Percentiles rank a stretch among this genome's conserved stretches.
phyloP scores from a whole-genome alignment of 495 filamentous ascomycete species.

The Parathielavia appendiculata region DNA sequence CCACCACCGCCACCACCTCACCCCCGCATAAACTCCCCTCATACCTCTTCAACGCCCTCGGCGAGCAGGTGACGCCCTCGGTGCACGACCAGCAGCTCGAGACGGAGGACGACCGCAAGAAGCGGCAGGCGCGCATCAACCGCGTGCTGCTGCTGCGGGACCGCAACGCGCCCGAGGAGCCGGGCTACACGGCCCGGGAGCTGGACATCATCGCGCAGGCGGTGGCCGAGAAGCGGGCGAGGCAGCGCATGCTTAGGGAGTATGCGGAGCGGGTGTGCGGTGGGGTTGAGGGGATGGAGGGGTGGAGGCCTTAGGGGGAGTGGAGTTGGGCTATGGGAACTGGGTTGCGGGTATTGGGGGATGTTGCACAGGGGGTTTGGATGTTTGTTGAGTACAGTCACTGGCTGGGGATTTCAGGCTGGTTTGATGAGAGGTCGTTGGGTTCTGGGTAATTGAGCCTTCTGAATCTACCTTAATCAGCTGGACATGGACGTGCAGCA shows the following conservation, averaged over 20 bases:
- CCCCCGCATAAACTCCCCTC: constrained; percentile 24
- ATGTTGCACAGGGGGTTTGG: not conserved
- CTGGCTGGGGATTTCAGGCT: too few species aligned
- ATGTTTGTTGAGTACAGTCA: too few species aligned
- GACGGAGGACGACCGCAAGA: constrained; percentile 34
- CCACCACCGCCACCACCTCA: not conserved
- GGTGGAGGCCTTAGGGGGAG: not conserved
- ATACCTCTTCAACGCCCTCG: constrained; percentile 36
- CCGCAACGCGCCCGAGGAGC: constrained; percentile 40
- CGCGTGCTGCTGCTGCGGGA: constrained; percentile 28
- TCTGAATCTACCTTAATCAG: too few species aligned
- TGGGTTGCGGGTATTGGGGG: not conserved
- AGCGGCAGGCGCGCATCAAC: constrained; percentile 31
- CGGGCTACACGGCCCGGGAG: constrained; percentile 30
- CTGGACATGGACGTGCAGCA: too few species aligned
- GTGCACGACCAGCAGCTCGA: constrained; percentile 35
- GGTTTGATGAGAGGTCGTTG: too few species aligned
- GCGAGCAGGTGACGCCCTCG: constrained; percentile 41
- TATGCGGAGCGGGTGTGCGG: constrained; percentile 17
- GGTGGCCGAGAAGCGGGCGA: constrained; percentile 14
- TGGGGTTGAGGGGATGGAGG: not conserved
- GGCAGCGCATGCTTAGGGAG: constrained; percentile 22
- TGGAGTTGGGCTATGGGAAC: not conserved
- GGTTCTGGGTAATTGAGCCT: too few species aligned
- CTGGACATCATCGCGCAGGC: constrained; percentile 12